Evolutionary conservation across 2,329 filamentous ascomycete genomes (phyloP), one percentile per base, ranked within the genome.

Genomic region (Graphilbum ipis-grandicollis): DNA sequence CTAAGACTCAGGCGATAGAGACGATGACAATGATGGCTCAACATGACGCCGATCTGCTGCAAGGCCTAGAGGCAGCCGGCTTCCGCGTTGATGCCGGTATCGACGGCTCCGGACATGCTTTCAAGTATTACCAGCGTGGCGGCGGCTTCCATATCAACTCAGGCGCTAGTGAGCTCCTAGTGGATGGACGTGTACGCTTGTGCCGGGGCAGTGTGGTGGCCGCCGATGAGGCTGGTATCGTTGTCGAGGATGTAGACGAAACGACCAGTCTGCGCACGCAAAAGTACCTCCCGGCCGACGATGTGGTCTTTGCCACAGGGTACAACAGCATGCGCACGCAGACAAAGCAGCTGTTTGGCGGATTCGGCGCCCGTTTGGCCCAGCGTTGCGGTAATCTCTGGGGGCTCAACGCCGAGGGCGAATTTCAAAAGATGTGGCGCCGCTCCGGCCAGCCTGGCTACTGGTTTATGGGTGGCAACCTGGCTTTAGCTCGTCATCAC

Each of bases 261-360:
- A n/a, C n/a, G n/a, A n/a, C n/a, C n/a, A n/a, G n/a, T n/a, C 54
- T 70, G 8, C 56, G 57, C 2, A 66, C 74, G 43, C 68, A 68
- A 2, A 54, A 54, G 4, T 52, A 56, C 25, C 47, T 74, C 0
- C 54, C 62, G 17, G 68, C 70, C 0, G 70, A 75, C 46, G 57
- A 71, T 32, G 62, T 76, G 3, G 60, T 76, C 13, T 58, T 69
- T 37, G 66, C 66, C 5, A 71, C 67, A 2, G 67, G 65, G 4
- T 57, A 77, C 46, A 65, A 75, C 43, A 79, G 78, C 48, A 82
- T 81, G 75, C 60, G 63, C 9, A 73, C 68, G 0, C 68, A 68
- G 18, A 68, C 74, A 3, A 57, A 68, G 14, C 58, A 63, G 28
- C 66, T 77, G 17, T 64, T 82, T 39, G 78, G 77, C 1, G 63